These are phyloP conservation scores for Acorus gramineus DNA, from an alignment of 106 monocot genomes.

Conservation along the genomic window DNA sequence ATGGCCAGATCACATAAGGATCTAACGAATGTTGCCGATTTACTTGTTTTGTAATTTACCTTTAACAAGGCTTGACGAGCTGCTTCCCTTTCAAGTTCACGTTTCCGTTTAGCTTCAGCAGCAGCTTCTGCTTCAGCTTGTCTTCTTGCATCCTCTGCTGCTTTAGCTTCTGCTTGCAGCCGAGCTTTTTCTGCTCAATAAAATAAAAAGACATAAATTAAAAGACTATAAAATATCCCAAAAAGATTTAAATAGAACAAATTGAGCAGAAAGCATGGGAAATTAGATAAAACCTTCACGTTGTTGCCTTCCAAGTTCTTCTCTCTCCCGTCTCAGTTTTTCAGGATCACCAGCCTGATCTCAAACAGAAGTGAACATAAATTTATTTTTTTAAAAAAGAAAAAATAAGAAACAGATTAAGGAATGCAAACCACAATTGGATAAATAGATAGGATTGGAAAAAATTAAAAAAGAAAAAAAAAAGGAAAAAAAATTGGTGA, in stretches of 20 bases:
- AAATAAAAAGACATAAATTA: no score
- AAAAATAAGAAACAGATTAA: not conserved
- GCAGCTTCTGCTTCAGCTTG: slow-evolving; percentile 41
- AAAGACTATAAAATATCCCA: not conserved
- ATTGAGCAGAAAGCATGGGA: not conserved
- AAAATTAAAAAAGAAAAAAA: no score
- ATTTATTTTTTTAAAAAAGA: no score
- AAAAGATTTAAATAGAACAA: not conserved
- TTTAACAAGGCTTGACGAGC: slow-evolving; percentile 78
- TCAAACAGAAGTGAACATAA: not conserved
- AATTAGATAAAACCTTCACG: slow-evolving; percentile 44
- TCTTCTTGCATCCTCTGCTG: slow-evolving; percentile 57
- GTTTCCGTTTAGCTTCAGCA: slow-evolving; percentile 66
- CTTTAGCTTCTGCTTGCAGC: slow-evolving; percentile 84
- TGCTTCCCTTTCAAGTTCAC: slow-evolving; percentile 84
- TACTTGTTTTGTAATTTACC: slow-evolving; percentile 15
- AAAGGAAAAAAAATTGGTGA: not conserved
- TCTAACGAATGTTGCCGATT: no score
- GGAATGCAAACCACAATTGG: not conserved
- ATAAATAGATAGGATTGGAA: not conserved
- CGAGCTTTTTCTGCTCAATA: slow-evolving; percentile 57
- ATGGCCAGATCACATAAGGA: no score
- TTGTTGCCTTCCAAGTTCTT: slow-evolving; percentile 65
- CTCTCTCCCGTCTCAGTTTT: slow-evolving; percentile 62
- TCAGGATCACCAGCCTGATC: slow-evolving; percentile 40